These are phyloP conservation scores for Alnus glutinosa DNA, from an alignment of 306 rosid genomes.

Conservation along the genomic window DNA sequence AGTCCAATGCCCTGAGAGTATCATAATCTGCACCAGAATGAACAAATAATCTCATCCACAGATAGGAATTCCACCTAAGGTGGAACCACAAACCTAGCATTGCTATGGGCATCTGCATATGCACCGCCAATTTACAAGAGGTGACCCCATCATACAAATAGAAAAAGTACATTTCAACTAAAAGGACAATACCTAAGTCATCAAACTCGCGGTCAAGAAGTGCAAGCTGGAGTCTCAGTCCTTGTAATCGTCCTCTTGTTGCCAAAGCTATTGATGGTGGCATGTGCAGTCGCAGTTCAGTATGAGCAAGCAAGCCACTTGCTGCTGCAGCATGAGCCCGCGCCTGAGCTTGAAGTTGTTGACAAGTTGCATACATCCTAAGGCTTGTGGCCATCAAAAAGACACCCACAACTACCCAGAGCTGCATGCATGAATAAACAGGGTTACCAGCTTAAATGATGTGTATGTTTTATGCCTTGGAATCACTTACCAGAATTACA, in stretches of 20 bases:
- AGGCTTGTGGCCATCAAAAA: conserved; percentile 93
- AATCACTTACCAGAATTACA: not conserved
- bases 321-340: conserved; percentile 85
- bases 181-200: conserved; percentile 62
- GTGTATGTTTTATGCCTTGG: not conserved
- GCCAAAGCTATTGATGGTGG: conserved; percentile 88
- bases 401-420: conserved; percentile 96
- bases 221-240: conserved; percentile 96
- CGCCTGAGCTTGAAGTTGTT: conserved; percentile 94
- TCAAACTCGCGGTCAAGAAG: conserved; percentile 98
- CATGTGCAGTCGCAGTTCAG: conserved; percentile 83
- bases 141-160: not conserved
- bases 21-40: conserved; percentile 41
- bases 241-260: conserved; percentile 88
- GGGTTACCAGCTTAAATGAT: not conserved
- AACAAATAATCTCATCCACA: conserved; percentile 11
- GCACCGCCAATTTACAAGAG: conserved; percentile 12
- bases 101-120: not conserved
- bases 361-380: conserved; percentile 97
- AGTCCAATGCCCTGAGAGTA: conserved; percentile 38
- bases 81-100: not conserved
- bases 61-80: conserved; percentile 5
- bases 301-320: conserved; percentile 83
- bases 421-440: conserved; percentile 38
- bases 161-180: not conserved